phyloP scores from a whole-genome alignment of 1,284 basidiomycete genomes.

The Fomitopsis betulina region DNA sequence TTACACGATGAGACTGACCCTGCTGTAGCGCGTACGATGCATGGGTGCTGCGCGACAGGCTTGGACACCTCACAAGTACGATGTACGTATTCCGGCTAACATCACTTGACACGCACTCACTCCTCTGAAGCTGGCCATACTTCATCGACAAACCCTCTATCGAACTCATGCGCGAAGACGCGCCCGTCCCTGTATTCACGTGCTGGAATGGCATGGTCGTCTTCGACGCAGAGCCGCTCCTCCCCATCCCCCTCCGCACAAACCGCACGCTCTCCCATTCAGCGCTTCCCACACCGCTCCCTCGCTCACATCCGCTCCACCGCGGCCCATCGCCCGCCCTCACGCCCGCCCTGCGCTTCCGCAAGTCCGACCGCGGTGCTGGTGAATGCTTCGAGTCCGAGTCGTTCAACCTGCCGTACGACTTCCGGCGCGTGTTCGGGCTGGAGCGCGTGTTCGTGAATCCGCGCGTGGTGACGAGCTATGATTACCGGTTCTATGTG shows the following conservation, averaged over 20 bases:
- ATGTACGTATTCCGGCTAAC: conserved; percentile 16
- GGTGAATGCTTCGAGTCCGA: conserved; percentile 46
- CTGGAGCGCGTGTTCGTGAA: conserved; percentile 41
- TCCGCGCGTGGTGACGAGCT: conserved; percentile 36
- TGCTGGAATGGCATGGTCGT: conserved; percentile 62
- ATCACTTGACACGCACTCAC: not conserved
- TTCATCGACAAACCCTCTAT: conserved; percentile 36
- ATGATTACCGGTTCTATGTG: conserved; percentile 35
- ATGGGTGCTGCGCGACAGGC: conserved; percentile 41
- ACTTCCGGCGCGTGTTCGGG: conserved; percentile 44
- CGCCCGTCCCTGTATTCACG: conserved; percentile 45
- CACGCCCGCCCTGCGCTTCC: conserved; percentile 40
- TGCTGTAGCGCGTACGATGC: conserved; percentile 37
- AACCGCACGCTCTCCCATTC: conserved; percentile 27
- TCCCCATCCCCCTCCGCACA: conserved; percentile 29
- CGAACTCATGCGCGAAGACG: conserved; percentile 32
- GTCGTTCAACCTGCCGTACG: conserved; percentile 50
- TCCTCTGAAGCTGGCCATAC: conserved; percentile 39
- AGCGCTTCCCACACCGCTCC: conserved; percentile 20
- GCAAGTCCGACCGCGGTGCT: conserved; percentile 33
- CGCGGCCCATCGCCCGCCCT: conserved; percentile 27
- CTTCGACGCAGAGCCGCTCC: conserved; percentile 42
- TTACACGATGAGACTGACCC: not conserved
- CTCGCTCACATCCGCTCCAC: conserved; percentile 19
- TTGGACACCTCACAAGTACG: conserved; percentile 35